Evolutionary conservation across 2,329 filamentous ascomycete species (phyloP).

Genomic region (Tolypocladium album): DNA sequence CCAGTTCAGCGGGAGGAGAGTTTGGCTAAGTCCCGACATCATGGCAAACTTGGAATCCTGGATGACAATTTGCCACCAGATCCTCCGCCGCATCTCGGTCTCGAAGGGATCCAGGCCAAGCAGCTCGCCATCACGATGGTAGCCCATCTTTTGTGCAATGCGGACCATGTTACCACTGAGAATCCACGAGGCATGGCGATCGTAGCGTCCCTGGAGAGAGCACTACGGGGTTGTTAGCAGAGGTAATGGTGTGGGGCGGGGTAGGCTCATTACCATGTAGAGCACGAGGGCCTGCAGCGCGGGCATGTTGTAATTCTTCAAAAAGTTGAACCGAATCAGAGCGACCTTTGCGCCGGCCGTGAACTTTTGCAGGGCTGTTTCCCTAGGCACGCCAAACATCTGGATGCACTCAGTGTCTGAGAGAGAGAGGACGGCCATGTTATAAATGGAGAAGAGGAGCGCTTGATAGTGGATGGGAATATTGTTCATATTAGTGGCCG

Average conservation of each 20-base stretch:
- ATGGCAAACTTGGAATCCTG: conserved; percentile 47
- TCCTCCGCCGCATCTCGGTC: conserved; percentile 54
- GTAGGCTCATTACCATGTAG: conserved; percentile 34
- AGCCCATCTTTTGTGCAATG: conserved; percentile 57
- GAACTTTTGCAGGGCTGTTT: conserved; percentile 39
- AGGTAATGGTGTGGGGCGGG: no score
- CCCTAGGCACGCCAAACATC: conserved; percentile 38
- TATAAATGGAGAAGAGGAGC: conserved; percentile 55
- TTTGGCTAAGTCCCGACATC: conserved; percentile 44
- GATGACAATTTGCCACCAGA: conserved; percentile 57
- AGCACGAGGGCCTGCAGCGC: conserved; percentile 49
- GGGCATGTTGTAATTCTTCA: conserved; percentile 46
- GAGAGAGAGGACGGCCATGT: conserved; percentile 46
- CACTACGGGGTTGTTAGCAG: conserved; percentile 21
- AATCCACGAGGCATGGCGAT: conserved; percentile 49
- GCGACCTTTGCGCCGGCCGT: conserved; percentile 39
- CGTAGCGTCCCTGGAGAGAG: conserved; percentile 46
- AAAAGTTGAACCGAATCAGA: conserved; percentile 43
- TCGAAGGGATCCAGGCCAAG: conserved; percentile 51
- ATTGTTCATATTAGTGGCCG: conserved; percentile 41
- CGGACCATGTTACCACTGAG: conserved; percentile 50
- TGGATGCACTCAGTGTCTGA: conserved; percentile 41
- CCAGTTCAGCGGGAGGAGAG: conserved; percentile 40
- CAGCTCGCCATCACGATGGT: conserved; percentile 50
- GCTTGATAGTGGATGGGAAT: conserved; percentile 50